Evolutionary conservation across 495 filamentous ascomycete genomes (phyloP).

Genomic region (Hypoxylon fuscum): DNA sequence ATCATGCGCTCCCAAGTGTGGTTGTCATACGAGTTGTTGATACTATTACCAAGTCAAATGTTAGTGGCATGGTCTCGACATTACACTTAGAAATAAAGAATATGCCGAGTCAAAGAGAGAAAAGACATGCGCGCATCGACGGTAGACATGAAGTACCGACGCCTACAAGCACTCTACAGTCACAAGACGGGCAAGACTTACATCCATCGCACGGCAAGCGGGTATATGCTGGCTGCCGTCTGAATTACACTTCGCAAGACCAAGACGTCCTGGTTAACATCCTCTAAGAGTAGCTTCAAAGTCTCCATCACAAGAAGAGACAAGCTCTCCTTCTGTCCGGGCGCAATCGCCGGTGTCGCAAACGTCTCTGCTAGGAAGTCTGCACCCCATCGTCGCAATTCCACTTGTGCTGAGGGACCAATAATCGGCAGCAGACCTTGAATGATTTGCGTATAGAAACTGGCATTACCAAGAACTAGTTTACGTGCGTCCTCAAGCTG

Average conservation of each 20-base stretch:
- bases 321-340: constrained; percentile 78
- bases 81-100: constrained; percentile 20
- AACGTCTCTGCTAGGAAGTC: constrained; percentile 98
- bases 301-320: constrained; percentile 76
- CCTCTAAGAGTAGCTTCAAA: constrained; percentile 75
- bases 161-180: constrained; percentile 42
- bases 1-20: constrained; percentile 87
- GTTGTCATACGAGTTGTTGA: constrained; percentile 81
- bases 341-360: constrained; percentile 78
- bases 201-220: constrained; percentile 90
- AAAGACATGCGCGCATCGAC: constrained; percentile 19
- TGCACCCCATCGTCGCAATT: constrained; percentile 92
- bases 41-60: constrained; percentile 61
- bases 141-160: constrained; percentile 23
- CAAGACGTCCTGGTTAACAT: constrained; percentile 74
- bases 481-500: constrained; percentile 89
- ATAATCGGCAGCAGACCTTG: constrained; percentile 90
- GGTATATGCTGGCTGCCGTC: constrained; percentile 88
- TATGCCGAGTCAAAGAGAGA: constrained; percentile 15
- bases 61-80: constrained; percentile 42
- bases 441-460: constrained; percentile 88
- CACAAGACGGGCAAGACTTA: constrained; percentile 63
- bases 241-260: constrained; percentile 86
- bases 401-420: constrained; percentile 72
- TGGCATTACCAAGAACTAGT: constrained; percentile 82